phyloP scores from a whole-genome alignment of 305 asterid species.

The Solanum hybrid region DNA sequence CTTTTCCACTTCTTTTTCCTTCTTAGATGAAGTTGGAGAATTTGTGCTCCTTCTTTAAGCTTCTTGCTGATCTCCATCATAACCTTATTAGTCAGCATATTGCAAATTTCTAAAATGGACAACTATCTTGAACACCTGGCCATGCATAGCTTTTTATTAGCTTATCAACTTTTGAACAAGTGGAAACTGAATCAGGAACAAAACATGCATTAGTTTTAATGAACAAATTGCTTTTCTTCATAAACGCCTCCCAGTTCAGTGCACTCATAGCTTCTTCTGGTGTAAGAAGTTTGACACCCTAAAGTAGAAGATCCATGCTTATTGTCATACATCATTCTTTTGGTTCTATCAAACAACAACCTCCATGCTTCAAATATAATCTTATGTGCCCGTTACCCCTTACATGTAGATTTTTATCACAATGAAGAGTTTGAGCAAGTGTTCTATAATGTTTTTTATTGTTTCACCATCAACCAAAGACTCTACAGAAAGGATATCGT shows the following conservation, averaged over 20 bases:
- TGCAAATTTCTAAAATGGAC: constrained; percentile 8
- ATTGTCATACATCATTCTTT: constrained; percentile 27
- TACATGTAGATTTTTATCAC: background rate
- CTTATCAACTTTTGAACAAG: constrained; percentile 12
- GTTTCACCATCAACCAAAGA: background rate
- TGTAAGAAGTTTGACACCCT: constrained; percentile 4
- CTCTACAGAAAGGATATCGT: background rate
- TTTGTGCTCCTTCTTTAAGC: background rate
- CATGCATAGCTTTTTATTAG: background rate
- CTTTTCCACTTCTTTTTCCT: background rate
- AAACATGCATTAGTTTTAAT: background rate
- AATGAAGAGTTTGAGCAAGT: background rate
- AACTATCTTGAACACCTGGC: constrained; percentile 2
- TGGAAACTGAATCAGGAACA: background rate
- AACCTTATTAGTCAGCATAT: constrained; percentile 28
- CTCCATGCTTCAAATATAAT: constrained; percentile 22
- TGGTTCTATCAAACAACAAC: constrained; percentile 32
- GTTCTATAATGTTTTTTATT: background rate
- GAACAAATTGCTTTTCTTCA: background rate
- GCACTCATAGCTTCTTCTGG: background rate
- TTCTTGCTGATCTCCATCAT: background rate
- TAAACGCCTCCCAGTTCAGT: background rate
- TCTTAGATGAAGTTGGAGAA: background rate
- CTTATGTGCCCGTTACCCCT: background rate
- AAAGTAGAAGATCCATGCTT: constrained; percentile 2